Base-by-base conservation (phyloP, 441 rosid genomes). In the Omphalea diandra region DNA sequence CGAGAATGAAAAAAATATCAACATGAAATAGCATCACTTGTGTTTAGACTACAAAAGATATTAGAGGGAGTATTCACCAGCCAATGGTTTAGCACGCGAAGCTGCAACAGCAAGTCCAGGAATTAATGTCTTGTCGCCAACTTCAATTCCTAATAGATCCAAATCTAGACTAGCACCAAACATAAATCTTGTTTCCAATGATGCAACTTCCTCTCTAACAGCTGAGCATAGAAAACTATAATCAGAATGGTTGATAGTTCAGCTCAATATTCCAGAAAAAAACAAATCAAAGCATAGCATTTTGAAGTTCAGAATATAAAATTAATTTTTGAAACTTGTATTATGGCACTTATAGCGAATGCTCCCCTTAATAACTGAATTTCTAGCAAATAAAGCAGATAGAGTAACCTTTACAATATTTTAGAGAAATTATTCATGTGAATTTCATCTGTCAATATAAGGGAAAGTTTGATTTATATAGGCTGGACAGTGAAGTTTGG, bases 61-160 rank as follows among this genome's bases (percentile, higher is more conserved):
- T 14, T 1, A 67, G 49, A 64, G 77, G 71, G 56, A 33, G 65
- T 53, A 67, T 11, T 59, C 35, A 92, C 99, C 99, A 79, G 96
- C 98, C 50, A 94, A 80, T 53, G 97, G 94, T 81, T 88, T 81
- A 38, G 98, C 98, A 33, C 97, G 90, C 18, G 97, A 88, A 71
- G 98, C 78, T 70, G 98, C 90, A 68, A 94, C 99, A 18, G 98
- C 84, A 66, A 94, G 88, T 73, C 99, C 98, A 7, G 98, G 98
- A 78, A 94, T 87, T 81, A 89, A 69, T 26, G 96, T 87, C 64
- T 81, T 77, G 10, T 89, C 94, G 69, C 82, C 86, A 0, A 94
- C 83, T 77, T 92, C 97, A 69, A 92, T 84, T 64, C 99, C 98
- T 69, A 95, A 75, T 20, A 95, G 82, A 83, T 95, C 99, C 87